Conservation (phyloP, 1,139 yeast species). For the Lodderomyces metapsilosis region DNA sequence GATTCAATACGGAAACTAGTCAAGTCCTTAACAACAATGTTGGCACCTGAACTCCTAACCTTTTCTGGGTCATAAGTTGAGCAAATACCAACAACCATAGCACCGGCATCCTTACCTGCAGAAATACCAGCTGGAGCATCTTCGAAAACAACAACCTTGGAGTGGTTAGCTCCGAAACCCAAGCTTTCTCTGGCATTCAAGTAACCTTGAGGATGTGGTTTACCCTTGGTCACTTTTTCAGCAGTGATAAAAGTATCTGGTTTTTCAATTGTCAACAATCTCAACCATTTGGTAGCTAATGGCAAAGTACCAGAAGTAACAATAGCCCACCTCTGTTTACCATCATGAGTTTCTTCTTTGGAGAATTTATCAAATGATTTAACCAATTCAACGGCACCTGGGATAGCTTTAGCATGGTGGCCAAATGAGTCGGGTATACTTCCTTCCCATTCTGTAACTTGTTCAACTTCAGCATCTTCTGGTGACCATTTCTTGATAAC, state of each 20-base stretch:
- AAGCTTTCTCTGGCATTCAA: slow-evolving; percentile 59
- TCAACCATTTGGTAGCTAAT: slow-evolving; percentile 78
- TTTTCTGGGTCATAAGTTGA: slow-evolving; percentile 71
- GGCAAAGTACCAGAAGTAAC: slow-evolving; percentile 81
- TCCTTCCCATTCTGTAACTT: slow-evolving; percentile 68
- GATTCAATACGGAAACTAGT: slow-evolving; percentile 44
- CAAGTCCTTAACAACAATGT: slow-evolving; percentile 74
- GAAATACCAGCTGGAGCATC: slow-evolving; percentile 87
- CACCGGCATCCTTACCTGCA: slow-evolving; percentile 86
- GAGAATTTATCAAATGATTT: slow-evolving; percentile 49
- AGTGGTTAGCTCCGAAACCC: slow-evolving; percentile 45
- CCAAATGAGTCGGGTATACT: slow-evolving; percentile 73
- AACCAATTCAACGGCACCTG: slow-evolving; percentile 69
- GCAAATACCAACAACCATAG: slow-evolving; percentile 78
- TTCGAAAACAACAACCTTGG: slow-evolving; percentile 71
- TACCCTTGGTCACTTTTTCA: slow-evolving; percentile 72
- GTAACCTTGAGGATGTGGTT: slow-evolving; percentile 86
- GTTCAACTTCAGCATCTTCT: slow-evolving; percentile 64
- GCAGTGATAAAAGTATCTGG: slow-evolving; percentile 81
- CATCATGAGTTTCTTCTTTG: slow-evolving; percentile 39
- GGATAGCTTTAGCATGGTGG: slow-evolving; percentile 67
- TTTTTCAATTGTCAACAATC: slow-evolving; percentile 56
- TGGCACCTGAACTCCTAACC: slow-evolving; percentile 75
- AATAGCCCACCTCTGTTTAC: slow-evolving; percentile 68
- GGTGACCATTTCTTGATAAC: slow-evolving; percentile 75